Conservation (phyloP, 192 early-diverging fungal species). For the Oehlia diaphana region DNA sequence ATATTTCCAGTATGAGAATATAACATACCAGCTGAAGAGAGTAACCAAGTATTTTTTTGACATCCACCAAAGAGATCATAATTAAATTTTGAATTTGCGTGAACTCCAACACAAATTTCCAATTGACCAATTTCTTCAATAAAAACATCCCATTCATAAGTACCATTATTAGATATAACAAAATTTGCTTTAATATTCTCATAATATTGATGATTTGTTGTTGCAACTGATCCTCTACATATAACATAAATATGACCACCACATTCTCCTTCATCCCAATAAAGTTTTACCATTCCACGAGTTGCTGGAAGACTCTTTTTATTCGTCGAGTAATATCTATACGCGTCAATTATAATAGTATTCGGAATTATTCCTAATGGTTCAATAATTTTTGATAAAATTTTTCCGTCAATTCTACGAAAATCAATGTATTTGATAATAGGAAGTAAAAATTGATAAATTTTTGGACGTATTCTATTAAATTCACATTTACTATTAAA, state of each 20-base stretch:
- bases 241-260: neutral
- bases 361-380: neutral
- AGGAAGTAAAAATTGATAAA: neutral
- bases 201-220: neutral
- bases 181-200: neutral
- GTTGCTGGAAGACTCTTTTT: neutral
- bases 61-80: neutral
- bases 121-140: neutral
- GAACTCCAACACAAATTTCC: constrained; percentile 1
- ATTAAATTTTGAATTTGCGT: neutral
- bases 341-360: neutral
- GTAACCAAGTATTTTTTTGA: neutral
- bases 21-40: neutral
- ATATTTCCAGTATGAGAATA: neutral
- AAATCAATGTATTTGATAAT: neutral
- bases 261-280: neutral
- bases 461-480: neutral
- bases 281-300: neutral
- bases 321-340: neutral
- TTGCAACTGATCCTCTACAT: neutral
- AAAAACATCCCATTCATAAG: constrained; percentile 20
- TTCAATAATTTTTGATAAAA: constrained; percentile 3
- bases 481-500: neutral
- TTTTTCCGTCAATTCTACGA: neutral
- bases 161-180: neutral